phyloP scores from a whole-genome alignment of 495 filamentous ascomycete species.

The Rostrohypoxylon terebratum region DNA sequence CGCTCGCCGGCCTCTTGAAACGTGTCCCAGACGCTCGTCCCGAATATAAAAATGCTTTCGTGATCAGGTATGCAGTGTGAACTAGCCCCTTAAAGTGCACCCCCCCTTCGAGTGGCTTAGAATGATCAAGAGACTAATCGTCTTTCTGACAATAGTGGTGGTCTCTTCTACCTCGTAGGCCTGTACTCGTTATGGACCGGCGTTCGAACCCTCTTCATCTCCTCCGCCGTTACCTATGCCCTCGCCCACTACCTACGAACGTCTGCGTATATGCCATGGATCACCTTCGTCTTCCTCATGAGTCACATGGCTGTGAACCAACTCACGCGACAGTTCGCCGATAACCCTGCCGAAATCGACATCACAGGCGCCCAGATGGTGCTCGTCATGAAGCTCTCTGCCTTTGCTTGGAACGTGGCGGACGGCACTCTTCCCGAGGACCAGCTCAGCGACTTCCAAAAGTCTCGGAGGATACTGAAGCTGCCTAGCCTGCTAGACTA shows the following conservation, averaged over 20 bases:
- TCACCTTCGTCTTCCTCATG: constrained; percentile 95
- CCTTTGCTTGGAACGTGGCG: constrained; percentile 97
- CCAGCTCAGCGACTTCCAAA: constrained; percentile 86
- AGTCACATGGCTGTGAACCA: constrained; percentile 93
- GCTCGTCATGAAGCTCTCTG: constrained; percentile 95
- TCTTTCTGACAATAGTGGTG: constrained; percentile 34
- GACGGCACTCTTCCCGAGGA: constrained; percentile 84
- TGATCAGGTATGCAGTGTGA: constrained; percentile 74
- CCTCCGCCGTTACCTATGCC: constrained; percentile 79
- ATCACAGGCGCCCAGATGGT: constrained; percentile 99
- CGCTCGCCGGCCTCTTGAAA: constrained; percentile 88
- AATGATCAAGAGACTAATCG: constrained; percentile 24
- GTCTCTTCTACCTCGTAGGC: constrained; percentile 88
- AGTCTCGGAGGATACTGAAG: constrained; percentile 77
- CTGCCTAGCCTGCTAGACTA: constrained; percentile 84
- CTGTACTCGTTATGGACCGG: constrained; percentile 96
- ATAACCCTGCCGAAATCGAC: constrained; percentile 75
- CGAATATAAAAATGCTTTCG: constrained; percentile 90
- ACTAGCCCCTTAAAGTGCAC: neutral
- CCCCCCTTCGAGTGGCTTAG: neutral
- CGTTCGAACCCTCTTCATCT: constrained; percentile 80
- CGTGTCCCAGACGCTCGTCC: constrained; percentile 88
- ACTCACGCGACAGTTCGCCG: constrained; percentile 78
- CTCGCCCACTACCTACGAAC: constrained; percentile 83
- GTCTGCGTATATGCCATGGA: constrained; percentile 98